Percentiles rank a stretch among this genome's conserved stretches.
These are phyloP conservation scores for Gossypium rotundifolium DNA, from an alignment of 345 rosid species.

Conservation along the genomic window DNA sequence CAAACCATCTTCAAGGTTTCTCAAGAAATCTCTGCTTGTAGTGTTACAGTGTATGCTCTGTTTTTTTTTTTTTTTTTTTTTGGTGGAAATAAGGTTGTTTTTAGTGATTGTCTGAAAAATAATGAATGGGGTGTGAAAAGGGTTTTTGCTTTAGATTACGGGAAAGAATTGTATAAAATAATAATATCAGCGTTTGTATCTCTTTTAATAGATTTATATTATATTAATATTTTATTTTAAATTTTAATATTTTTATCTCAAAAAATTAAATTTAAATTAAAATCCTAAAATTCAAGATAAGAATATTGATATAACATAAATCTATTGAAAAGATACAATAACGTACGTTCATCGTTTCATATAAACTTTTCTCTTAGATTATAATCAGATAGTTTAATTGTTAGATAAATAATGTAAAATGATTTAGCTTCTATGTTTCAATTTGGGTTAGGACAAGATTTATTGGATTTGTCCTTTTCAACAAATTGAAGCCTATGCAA, in stretches of 20 bases:
- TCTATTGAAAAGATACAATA: no score
- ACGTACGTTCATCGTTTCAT: no score
- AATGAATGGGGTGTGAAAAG: not conserved
- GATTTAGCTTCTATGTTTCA: not conserved
- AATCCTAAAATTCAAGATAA: no score
- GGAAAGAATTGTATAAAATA: no score
- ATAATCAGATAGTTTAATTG: not conserved
- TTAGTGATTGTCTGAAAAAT: not conserved
- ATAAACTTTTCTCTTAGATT: no score
- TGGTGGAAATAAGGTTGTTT: not conserved
- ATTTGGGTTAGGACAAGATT: not conserved
- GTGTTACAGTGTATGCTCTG: not conserved
- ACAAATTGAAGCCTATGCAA: not conserved
- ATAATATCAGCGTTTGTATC: no score
- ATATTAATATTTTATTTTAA: no score
- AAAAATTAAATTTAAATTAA: no score
- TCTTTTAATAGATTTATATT: no score
- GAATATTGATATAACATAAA: no score
- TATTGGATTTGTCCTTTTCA: conserved; percentile 7
- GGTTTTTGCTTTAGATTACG: not conserved
- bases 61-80: not conserved
- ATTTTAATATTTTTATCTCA: no score
- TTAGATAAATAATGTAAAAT: not conserved
- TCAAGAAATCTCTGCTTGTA: not conserved
- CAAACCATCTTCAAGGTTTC: not conserved